Evolutionary conservation across 208 protist species (phyloP).

Genomic region (Leishmania tropica): DNA sequence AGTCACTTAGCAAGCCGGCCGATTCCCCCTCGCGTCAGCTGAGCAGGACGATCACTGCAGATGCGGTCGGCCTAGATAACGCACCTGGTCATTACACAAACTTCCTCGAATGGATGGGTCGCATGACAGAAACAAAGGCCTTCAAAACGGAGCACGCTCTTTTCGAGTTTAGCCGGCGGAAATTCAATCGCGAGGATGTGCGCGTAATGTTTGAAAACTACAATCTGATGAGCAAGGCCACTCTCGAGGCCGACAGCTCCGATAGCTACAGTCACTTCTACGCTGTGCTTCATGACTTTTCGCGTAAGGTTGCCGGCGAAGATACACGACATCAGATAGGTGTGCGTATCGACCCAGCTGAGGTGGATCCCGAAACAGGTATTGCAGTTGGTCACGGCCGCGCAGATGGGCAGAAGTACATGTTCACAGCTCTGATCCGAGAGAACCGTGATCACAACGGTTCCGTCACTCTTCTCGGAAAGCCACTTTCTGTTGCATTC

Average conservation of each 20-base stretch:
- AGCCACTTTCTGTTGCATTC: conserved; percentile 70
- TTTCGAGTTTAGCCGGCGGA: conserved; percentile 87
- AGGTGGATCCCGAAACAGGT: conserved; percentile 79
- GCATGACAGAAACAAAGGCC: conserved; percentile 83
- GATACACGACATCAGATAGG: conserved; percentile 90
- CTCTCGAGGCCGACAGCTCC: conserved; percentile 70
- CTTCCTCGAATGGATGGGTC: conserved; percentile 92
- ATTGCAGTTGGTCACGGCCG: conserved; percentile 82
- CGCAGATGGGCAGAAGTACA: conserved; percentile 88
- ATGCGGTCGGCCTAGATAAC: conserved; percentile 86
- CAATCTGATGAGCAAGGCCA: conserved; percentile 83
- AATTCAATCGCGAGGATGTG: conserved; percentile 89
- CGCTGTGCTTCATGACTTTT: conserved; percentile 85
- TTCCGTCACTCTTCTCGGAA: conserved; percentile 74
- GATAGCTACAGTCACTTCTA: conserved; percentile 93
- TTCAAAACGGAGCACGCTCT: conserved; percentile 92
- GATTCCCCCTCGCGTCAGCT: conserved; percentile 74
- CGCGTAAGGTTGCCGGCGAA: conserved; percentile 85
- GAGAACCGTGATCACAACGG: conserved; percentile 84
- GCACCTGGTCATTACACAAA: conserved; percentile 91
- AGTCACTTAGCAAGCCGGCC: conserved; percentile 76
- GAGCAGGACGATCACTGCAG: conserved; percentile 82
- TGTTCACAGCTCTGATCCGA: conserved; percentile 77
- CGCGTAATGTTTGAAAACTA: conserved; percentile 93
- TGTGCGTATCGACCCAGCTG: conserved; percentile 87